Base-by-base conservation (phyloP, 1,284 basidiomycete genomes). In the Fomitopsis betulina region DNA sequence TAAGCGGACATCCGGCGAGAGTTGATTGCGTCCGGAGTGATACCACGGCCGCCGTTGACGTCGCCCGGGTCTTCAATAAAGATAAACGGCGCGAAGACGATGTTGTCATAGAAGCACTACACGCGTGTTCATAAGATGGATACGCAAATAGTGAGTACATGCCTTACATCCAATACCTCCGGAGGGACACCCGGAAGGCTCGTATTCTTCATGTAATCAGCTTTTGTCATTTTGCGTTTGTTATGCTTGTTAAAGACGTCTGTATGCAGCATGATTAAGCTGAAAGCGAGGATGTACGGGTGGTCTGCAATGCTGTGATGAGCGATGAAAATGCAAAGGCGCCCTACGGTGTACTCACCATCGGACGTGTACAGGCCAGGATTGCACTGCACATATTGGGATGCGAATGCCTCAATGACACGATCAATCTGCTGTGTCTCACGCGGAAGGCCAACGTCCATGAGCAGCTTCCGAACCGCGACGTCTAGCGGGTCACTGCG, bases 381-480 rank as follows among this genome's bases (percentile, higher is more conserved):
- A 71, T 99, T 97, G 73, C 94, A 96, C 57, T 83, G 77, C 59
- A 85, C 76, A 74, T 98, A 99, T 58, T 91, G 83, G 55, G 79
- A 80, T 7, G 96, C 91, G 73, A 99, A 99, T 0, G 93, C 93
- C 73, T 98, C 95, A 70, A 99, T 94, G 54, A 98, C 93, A 54
- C 96, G 84, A 73, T 99, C 97, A 61, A 99, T 99, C 74, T 99
- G 96, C 71, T 99, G 97, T 0, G 96, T 98, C 77, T 99, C 96
- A 61, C 88, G 83, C 3, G 96, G 96, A 52, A 99, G 80, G 54
- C 90, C 87, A 51, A 97, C 85, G 65, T 94, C 86, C 91, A 98
- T 94, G 38, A 99, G 81, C 57, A 99, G 73, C 67, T 88, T 89
- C 35, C 97, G 89, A 50, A 99, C 75, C 5, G 97, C 93, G 42